Evolutionary conservation across 2,329 filamentous ascomycete species (phyloP), one percentile per base, ranked within the genome.

Genomic region (Paraconiothyrium brasiliense): DNA sequence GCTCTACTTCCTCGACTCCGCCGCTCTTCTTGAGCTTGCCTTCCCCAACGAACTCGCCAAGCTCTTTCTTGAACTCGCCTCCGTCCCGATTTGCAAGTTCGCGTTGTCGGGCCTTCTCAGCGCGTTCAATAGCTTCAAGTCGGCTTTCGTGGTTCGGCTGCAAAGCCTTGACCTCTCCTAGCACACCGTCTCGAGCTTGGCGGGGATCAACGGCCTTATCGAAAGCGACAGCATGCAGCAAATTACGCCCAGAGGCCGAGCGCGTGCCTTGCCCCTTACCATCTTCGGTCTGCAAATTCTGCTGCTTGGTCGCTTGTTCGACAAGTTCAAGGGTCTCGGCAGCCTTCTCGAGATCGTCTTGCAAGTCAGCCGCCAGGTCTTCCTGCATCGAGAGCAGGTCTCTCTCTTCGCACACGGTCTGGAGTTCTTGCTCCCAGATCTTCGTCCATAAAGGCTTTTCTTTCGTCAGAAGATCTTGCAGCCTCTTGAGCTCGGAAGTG

Each of bases 381-480:
- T 99, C 95, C 84, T 97, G 94, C 84, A 98, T 91, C 54, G 93
- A 95, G 69, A 99, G 87, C 79, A 97, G 90, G 75, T 98, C 94
- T 68, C 94, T 89, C 74, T 97, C 95, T 76, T 97, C 93, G 81
- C 95, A 98, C 2, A 99, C 94, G 56, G 94, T 90, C 78, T 98
- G 93, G 49, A 99, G 84, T 78, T 98, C 94, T 80, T 96, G 94
- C 86, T 98, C 94, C 95, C 95, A 99, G 67, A 98, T 97, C 87
- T 97, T 97, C 58, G 93, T 97, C 94, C 95, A 99, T 60, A 97
- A 85, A 0, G 95, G 95, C 79, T 97, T 97, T 85, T 99, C 95
- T 50, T 88, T 87, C 71, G 89, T 90, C 81, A 99, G 87, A 82
- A 92, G 97, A 16, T 97, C 94, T 76, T 97, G 92, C 86, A 99